These are phyloP conservation scores for Lizanozyma gosingica DNA, from an alignment of 1,139 yeast genomes.

Conservation along the genomic window DNA sequence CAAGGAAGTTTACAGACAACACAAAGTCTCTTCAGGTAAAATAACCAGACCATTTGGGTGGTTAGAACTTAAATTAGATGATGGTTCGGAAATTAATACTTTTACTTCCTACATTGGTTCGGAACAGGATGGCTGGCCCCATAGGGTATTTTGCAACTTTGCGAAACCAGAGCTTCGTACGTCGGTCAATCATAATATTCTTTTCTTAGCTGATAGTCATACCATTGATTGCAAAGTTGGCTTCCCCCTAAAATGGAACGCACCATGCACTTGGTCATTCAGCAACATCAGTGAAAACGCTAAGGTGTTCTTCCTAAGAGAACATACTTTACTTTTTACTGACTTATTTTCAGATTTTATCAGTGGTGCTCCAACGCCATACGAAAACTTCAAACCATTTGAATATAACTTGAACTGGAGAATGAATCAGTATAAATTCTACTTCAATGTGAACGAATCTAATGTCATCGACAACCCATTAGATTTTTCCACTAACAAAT, in stretches of 20 bases:
- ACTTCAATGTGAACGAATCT: slow-evolving; percentile 72
- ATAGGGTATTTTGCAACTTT: slow-evolving; percentile 41
- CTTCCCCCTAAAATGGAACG: slow-evolving; percentile 79
- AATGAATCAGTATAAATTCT: slow-evolving; percentile 46
- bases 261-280: slow-evolving; percentile 60
- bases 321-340: slow-evolving; percentile 67
- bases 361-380: slow-evolving; percentile 63
- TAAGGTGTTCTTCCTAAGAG: slow-evolving; percentile 65
- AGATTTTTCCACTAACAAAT: slow-evolving; percentile 73
- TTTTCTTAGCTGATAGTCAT: slow-evolving; percentile 58
- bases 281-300: slow-evolving; percentile 43
- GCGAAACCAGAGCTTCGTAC: slow-evolving; percentile 59
- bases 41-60: slow-evolving; percentile 72
- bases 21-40: slow-evolving; percentile 18
- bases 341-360: slow-evolving; percentile 74
- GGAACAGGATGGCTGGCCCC: slow-evolving; percentile 47
- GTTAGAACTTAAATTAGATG: slow-evolving; percentile 64
- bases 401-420: slow-evolving; percentile 56
- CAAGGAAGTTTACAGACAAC: slow-evolving; percentile 16
- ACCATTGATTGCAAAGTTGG: slow-evolving; percentile 47
- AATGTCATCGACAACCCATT: slow-evolving; percentile 85
- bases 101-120: slow-evolving; percentile 47
- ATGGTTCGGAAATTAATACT: slow-evolving; percentile 41
- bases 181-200: slow-evolving; percentile 81
- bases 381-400: slow-evolving; percentile 69